These are phyloP conservation scores for Inga oerstediana DNA, from an alignment of 306 rosid genomes.

Conservation along the genomic window DNA sequence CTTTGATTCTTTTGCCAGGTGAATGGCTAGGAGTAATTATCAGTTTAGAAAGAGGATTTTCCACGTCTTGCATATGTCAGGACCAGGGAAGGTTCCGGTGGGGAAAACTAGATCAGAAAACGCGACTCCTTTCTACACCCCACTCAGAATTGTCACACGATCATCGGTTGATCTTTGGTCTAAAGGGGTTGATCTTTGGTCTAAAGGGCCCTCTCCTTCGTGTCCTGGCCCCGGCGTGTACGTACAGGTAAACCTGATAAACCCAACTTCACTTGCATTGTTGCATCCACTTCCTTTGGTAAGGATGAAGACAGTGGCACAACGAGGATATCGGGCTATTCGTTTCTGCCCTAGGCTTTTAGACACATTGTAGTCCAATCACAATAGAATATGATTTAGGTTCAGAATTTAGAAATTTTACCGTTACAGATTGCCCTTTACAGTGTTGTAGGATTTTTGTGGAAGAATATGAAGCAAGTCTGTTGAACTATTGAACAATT, in stretches of 20 bases:
- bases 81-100: slow-evolving; percentile 35
- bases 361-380: slow-evolving; percentile 35
- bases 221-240: slow-evolving; percentile 40
- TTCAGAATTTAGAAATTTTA: slow-evolving; percentile 45
- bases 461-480: slow-evolving; percentile 32
- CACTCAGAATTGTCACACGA: slow-evolving; percentile 10
- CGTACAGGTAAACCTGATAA: slow-evolving; percentile 34
- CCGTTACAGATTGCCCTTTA: slow-evolving; percentile 37
- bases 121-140: background rate
- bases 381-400: slow-evolving; percentile 38
- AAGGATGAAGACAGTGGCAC: slow-evolving; percentile 26
- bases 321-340: slow-evolving; percentile 30
- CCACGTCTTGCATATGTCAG: slow-evolving; percentile 25
- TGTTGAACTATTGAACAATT: slow-evolving; percentile 31
- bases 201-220: slow-evolving; percentile 2
- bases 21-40: slow-evolving; percentile 42
- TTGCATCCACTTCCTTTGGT: slow-evolving; percentile 8
- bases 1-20: slow-evolving; percentile 41
- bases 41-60: slow-evolving; percentile 43
- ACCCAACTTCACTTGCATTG: slow-evolving; percentile 16
- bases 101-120: slow-evolving; percentile 30
- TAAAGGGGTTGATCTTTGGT: slow-evolving; percentile 27
- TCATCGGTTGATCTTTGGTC: slow-evolving; percentile 14
- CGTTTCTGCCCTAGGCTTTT: slow-evolving; percentile 12
- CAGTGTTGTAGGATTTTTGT: slow-evolving; percentile 36